Evolutionary conservation across 345 rosid genomes (phyloP), one percentile per base, ranked within the genome.

Genomic region (Eutrema yunnanense): DNA sequence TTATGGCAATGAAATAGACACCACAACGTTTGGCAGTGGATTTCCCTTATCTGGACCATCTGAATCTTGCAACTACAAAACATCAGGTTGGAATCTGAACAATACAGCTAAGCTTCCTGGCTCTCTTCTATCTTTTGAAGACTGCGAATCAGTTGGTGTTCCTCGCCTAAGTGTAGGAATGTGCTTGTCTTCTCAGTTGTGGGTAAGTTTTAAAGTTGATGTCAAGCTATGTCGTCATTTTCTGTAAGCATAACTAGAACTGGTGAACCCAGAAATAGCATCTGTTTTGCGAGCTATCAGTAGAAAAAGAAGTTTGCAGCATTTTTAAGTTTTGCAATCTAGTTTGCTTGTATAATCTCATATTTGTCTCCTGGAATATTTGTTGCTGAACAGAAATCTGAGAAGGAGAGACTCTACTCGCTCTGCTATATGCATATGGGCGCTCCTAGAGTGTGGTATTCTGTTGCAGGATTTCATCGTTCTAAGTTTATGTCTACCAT

Each of bases 1-100:
- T 59, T 82, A 70, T 64, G 84, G 88, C 32, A 71, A 74, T 42
- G 77, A 84, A 65, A 16, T 88, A 77, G 83, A 81, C 65, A 77
- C 81, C 52, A 57, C 43, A 30, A 81, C 49, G 26, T 85, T 88
- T 82, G 86, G 87, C 77, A 84, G 91, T 79, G 95, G 92, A 72
- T 90, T 90, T 84, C 87, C 95, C 8, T 69, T 70, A 38, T 33
- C 53, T 53, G 73, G 68, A 60, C 36, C 67, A 34, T 61, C 71
- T 63, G 78, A 70, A 16, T 53, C 65, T 62, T 58, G 73, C 55
- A 74, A 75, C 11, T 85, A 79, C 62, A 40, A 63, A 62, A 57
- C 66, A 46, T 86, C 88, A 34, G 84, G 91, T 54, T 91, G 97
- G 97, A 91, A 91, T 72, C 82, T 88, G 75, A 88, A 87, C 79